Evolutionary conservation across 2,329 filamentous ascomycete genomes (phyloP).

Genomic region (Fusarium sp.): DNA sequence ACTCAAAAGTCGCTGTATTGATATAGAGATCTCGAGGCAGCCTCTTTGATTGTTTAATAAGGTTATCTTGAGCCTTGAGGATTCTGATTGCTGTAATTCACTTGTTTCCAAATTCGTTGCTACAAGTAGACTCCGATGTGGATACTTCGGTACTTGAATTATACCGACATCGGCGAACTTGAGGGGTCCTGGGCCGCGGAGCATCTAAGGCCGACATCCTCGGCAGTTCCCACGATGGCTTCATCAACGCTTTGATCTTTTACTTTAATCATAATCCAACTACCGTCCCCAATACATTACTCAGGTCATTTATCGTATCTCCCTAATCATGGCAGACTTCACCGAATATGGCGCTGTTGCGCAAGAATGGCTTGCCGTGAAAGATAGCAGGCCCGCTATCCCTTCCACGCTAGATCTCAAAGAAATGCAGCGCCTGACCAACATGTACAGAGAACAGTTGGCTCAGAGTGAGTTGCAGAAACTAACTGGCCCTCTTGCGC

Average conservation of each 20-base stretch:
- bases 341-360: conserved; percentile 58
- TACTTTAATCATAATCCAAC: too few relatives aligned
- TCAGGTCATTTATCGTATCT: too few relatives aligned
- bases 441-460: conserved; percentile 30
- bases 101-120: background rate
- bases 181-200: conserved; percentile 14
- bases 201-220: conserved; percentile 3
- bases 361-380: conserved; percentile 60
- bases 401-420: conserved; percentile 12
- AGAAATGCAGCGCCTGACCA: conserved; percentile 32
- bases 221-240: conserved; percentile 14
- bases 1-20: accelerated
- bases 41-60: too few relatives aligned
- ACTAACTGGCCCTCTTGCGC: conserved; percentile 40
- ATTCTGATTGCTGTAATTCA: too few relatives aligned
- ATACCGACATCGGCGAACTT: conserved; percentile 16
- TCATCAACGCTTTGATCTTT: background rate
- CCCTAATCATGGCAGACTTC: conserved; percentile 43
- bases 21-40: background rate
- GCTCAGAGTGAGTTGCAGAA: conserved; percentile 22
- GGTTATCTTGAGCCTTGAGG: too few relatives aligned
- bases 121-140: conserved; percentile 2
- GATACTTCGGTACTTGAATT: conserved; percentile 3
- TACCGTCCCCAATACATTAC: accelerated
- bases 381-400: conserved; percentile 24